phyloP scores from a whole-genome alignment of 129 eudicot genomes.

The Flaveria bidentis region DNA sequence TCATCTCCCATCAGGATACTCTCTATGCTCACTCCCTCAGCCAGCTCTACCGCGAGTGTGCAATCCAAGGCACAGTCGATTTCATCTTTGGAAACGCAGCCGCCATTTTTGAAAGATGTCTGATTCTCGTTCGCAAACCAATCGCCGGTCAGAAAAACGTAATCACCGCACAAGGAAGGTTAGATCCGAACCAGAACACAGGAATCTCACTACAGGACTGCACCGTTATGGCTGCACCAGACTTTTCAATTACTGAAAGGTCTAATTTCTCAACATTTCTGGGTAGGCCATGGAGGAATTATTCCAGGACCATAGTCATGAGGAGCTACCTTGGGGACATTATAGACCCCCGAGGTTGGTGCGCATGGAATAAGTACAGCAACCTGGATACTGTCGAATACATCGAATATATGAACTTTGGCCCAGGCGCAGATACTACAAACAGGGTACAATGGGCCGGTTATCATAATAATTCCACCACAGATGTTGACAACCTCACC shows the following conservation, averaged over 20 bases:
- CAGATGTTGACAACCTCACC: slow-evolving; percentile 48
- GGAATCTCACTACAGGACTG: slow-evolving; percentile 70
- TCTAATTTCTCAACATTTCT: slow-evolving; percentile 48
- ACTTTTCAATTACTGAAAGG: slow-evolving; percentile 43
- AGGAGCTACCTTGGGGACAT: slow-evolving; percentile 63
- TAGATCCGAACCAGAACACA: slow-evolving; percentile 68
- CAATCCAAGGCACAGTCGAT: slow-evolving; percentile 79
- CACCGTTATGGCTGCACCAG: slow-evolving; percentile 61
- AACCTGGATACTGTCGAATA: slow-evolving; percentile 65
- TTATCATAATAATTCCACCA: slow-evolving; percentile 53
- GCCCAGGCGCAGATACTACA: slow-evolving; percentile 78
- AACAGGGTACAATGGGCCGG: slow-evolving; percentile 64
- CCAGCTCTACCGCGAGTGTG: slow-evolving; percentile 69
- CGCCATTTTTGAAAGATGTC: slow-evolving; percentile 66
- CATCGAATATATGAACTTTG: slow-evolving; percentile 69
- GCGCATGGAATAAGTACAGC: slow-evolving; percentile 57
- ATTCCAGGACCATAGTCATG: slow-evolving; percentile 62
- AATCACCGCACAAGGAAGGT: slow-evolving; percentile 77
- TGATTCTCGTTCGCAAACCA: slow-evolving; percentile 68
- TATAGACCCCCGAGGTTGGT: slow-evolving; percentile 74
- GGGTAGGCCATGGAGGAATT: slow-evolving; percentile 93
- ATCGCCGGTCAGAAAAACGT: slow-evolving; percentile 59
- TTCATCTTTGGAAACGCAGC: slow-evolving; percentile 90
- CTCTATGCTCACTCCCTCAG: slow-evolving; percentile 78
- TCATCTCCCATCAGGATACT: slow-evolving; percentile 76